Evolutionary conservation across 2,329 filamentous ascomycete species (phyloP).

Genomic region (Monosporascus sp.): DNA sequence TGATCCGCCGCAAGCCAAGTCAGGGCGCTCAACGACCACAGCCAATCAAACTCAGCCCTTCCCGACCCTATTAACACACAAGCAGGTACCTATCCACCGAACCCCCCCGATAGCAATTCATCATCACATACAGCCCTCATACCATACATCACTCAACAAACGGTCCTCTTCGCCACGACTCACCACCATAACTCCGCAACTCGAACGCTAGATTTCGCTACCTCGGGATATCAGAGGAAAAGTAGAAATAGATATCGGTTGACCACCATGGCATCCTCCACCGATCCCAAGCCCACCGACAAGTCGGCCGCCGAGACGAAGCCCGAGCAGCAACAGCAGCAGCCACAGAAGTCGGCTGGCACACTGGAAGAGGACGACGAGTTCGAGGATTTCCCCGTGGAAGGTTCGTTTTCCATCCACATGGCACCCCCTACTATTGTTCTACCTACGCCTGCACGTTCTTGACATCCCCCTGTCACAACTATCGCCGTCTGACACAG

Average conservation of each 20-base stretch:
- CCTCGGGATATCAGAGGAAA: constrained; percentile 5
- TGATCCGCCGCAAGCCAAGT: constrained; percentile 6
- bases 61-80: background rate
- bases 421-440: background rate
- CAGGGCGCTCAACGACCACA: constrained; percentile 1
- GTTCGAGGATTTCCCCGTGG: constrained; percentile 97
- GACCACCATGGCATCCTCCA: constrained; percentile 25
- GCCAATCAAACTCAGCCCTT: constrained; percentile 7
- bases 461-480: background rate
- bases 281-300: constrained; percentile 28
- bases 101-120: background rate
- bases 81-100: background rate
- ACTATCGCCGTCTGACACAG: background rate
- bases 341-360: constrained; percentile 57
- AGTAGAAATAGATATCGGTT: background rate
- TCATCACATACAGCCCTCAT: background rate
- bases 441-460: background rate
- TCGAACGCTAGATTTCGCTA: background rate
- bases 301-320: constrained; percentile 36
- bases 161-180: background rate
- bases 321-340: constrained; percentile 37
- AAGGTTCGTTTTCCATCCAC: constrained; percentile 55
- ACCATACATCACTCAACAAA: background rate
- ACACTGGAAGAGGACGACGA: constrained; percentile 95
- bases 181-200: background rate